Conservation (phyloP, 2,329 filamentous ascomycete genomes). For the Albophoma yamanashiensis region DNA sequence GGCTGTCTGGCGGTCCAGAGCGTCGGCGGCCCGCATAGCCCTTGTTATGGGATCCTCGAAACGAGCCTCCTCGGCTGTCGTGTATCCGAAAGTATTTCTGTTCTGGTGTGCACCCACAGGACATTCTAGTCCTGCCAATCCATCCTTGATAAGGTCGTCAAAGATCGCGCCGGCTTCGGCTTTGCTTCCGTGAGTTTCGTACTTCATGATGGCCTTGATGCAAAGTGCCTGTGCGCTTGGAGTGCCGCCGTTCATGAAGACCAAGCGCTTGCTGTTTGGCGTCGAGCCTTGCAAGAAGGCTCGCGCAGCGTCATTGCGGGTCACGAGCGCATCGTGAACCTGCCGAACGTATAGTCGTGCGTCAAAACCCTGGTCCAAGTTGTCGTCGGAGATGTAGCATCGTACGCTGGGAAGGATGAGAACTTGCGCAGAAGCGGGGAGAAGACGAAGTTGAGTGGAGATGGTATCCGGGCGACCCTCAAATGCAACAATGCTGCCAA, state of each 20-base stretch:
- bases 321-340: conserved; percentile 37
- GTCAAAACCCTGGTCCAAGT: conserved; percentile 16
- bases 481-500: conserved; percentile 47
- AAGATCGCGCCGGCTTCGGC: conserved; percentile 40
- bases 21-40: conserved; percentile 50
- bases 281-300: conserved; percentile 39
- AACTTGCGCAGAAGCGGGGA: conserved; percentile 48
- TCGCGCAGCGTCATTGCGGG: conserved; percentile 36
- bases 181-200: conserved; percentile 38
- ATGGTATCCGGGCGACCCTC: conserved; percentile 46
- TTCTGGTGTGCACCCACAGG: conserved; percentile 10
- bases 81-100: conserved; percentile 2
- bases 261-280: conserved; percentile 37
- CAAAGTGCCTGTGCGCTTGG: conserved; percentile 43
- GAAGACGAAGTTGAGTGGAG: conserved; percentile 47
- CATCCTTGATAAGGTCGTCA: conserved; percentile 37
- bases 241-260: conserved; percentile 51
- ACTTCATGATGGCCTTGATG: conserved; percentile 40
- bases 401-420: conserved; percentile 44
- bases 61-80: conserved; percentile 2
- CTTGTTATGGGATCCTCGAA: conserved; percentile 38
- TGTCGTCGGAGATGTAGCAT: conserved; percentile 28
- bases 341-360: conserved; percentile 29
- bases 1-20: conserved; percentile 43
- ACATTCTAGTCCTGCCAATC: conserved; percentile 27